These are phyloP conservation scores for Penicillium brevicompactum DNA, from an alignment of 2,329 filamentous ascomycete genomes.

Conservation along the genomic window DNA sequence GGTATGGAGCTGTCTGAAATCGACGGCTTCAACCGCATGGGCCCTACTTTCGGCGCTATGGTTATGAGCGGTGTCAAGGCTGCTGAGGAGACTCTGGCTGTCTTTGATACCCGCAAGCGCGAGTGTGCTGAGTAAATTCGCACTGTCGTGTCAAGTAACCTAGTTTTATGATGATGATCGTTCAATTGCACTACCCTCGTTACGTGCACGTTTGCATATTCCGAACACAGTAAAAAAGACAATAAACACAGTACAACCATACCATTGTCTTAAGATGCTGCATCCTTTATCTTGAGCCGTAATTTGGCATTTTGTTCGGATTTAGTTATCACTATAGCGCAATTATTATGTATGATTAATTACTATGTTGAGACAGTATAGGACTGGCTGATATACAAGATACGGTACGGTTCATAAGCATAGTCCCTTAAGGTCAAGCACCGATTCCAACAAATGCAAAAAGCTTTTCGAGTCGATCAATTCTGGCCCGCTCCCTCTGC, in stretches of 20 bases:
- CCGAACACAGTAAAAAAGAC: too few relatives aligned
- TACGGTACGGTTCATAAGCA: too few relatives aligned
- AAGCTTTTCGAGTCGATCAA: background rate
- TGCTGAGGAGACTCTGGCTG: slow-evolving; percentile 78
- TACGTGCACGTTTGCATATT: slow-evolving; percentile 6
- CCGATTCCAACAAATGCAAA: too few relatives aligned
- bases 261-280: too few relatives aligned
- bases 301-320: too few relatives aligned
- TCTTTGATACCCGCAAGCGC: slow-evolving; percentile 76
- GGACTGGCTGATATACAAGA: too few relatives aligned
- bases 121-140: slow-evolving; percentile 65
- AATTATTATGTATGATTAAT: too few relatives aligned
- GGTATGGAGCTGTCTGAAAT: slow-evolving; percentile 93
- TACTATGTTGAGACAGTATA: too few relatives aligned
- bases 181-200: slow-evolving; percentile 25
- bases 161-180: slow-evolving; percentile 12
- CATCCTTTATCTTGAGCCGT: too few relatives aligned
- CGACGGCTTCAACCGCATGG: slow-evolving; percentile 91
- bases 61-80: slow-evolving; percentile 84
- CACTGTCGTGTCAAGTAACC: background rate
- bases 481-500: background rate
- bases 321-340: too few relatives aligned
- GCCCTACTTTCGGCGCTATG: slow-evolving; percentile 87
- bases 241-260: too few relatives aligned
- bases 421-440: too few relatives aligned